Conservation (phyloP, 2,329 filamentous ascomycete species). For the Fusarium sp. region DNA sequence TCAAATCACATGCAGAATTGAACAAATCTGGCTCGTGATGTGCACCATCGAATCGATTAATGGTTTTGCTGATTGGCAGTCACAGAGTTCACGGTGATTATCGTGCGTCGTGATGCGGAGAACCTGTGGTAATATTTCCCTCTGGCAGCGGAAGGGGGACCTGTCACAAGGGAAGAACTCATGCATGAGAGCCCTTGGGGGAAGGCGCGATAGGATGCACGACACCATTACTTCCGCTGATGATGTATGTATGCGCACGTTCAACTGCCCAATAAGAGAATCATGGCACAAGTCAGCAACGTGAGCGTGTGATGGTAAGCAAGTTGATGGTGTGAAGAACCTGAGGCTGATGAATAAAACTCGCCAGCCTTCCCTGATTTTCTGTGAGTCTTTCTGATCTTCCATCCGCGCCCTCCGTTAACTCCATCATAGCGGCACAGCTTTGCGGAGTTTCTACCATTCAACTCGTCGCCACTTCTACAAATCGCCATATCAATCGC, state of each 20-base stretch:
- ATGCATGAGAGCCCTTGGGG: slow-evolving; percentile 41
- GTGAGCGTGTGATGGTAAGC: slow-evolving; percentile 35
- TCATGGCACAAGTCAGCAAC: slow-evolving; percentile 14
- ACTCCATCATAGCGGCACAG: slow-evolving; percentile 26
- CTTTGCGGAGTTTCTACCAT: slow-evolving; percentile 31
- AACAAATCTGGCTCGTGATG: slow-evolving; percentile 7
- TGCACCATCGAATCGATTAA: slow-evolving; percentile 22
- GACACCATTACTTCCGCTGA: slow-evolving; percentile 38
- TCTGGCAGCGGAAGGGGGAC: slow-evolving; percentile 19
- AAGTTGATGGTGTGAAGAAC: slow-evolving; percentile 40
- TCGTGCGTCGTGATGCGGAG: slow-evolving; percentile 34
- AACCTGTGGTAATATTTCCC: slow-evolving; percentile 30
- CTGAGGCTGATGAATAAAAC: slow-evolving; percentile 43
- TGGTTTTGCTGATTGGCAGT: slow-evolving; percentile 30
- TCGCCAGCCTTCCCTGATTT: slow-evolving; percentile 25
- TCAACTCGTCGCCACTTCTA: slow-evolving; percentile 14
- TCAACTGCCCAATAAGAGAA: slow-evolving; percentile 29
- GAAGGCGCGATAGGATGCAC: slow-evolving; percentile 42
- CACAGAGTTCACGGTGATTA: slow-evolving; percentile 35
- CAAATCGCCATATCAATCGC: slow-evolving; percentile 4
- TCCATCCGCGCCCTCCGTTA: slow-evolving; percentile 12
- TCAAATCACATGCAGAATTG: slow-evolving; percentile 31
- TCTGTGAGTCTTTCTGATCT: slow-evolving; percentile 1
- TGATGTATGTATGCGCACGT: slow-evolving; percentile 39
- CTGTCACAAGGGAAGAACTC: slow-evolving; percentile 45